Percentiles rank a stretch among this genome's conserved stretches.
phyloP scores from a whole-genome alignment of 1,284 basidiomycete species.

The Heliocybe sulcata region DNA sequence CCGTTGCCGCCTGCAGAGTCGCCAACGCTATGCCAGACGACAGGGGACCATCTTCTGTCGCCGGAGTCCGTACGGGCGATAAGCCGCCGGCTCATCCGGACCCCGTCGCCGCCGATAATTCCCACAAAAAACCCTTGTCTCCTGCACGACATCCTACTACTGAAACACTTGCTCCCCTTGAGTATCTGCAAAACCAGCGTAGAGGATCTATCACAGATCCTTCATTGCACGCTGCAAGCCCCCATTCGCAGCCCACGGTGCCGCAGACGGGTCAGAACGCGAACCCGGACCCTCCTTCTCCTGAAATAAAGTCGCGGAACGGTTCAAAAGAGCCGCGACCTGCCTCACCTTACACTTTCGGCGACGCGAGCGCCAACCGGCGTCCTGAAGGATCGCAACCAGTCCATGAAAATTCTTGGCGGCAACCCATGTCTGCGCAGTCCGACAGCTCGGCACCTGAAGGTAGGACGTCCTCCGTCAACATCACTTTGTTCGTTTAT shows the following conservation, averaged over 20 bases:
- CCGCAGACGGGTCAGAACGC: constrained; percentile 23
- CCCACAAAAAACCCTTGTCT: constrained; percentile 25
- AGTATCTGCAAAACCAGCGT: constrained; percentile 70
- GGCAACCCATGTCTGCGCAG: constrained; percentile 1
- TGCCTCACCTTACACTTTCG: constrained; percentile 64
- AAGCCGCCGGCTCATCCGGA: constrained; percentile 4
- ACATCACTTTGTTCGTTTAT: background rate
- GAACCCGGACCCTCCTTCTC: constrained; percentile 16
- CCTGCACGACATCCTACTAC: constrained; percentile 26
- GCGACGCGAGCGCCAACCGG: constrained; percentile 38
- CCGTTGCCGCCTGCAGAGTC: background rate
- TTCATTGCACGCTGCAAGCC: constrained; percentile 54
- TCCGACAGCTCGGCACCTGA: background rate
- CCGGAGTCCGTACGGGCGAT: background rate
- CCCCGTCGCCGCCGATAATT: constrained; percentile 8
- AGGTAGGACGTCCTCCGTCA: background rate
- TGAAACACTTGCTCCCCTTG: constrained; percentile 59
- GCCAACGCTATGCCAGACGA: constrained; percentile 8
- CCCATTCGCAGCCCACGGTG: constrained; percentile 23
- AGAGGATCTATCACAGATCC: constrained; percentile 77
- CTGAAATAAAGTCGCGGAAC: background rate
- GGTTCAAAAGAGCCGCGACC: constrained; percentile 36
- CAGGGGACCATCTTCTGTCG: background rate
- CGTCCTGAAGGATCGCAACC: constrained; percentile 1
- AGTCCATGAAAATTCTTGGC: background rate